Evolutionary conservation across 2,329 filamentous ascomycete species (phyloP), one percentile per base, ranked within the genome.

Genomic region (Claviceps paspali): DNA sequence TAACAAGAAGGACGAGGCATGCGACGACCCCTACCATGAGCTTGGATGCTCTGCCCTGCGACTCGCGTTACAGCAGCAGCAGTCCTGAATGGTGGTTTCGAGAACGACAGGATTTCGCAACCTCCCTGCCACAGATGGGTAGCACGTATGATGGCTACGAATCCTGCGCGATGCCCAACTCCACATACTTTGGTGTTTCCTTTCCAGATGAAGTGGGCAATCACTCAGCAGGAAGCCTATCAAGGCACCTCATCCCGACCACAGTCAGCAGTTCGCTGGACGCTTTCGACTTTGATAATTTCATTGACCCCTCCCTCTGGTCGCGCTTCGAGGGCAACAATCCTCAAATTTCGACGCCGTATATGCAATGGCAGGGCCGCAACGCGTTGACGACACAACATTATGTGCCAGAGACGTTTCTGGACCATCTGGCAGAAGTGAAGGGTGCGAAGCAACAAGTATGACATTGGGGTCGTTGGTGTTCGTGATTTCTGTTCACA

Each of bases 291-390:
- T 17, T 37, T 19, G 40, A 39, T 11, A 5, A 19, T 24, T 42
- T 32, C 28, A 40, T 43, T 29, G 41, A 38, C 36, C 41, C 41
- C 6, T 38, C 32, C 4, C 35, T 41, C 22, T 39, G 36, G 18
- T 34, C 37, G 10, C 6, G n/a, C 21, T 14, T 32, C 11, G 40
- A 36, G 15, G 26, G 19, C 15, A 21, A 29, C 5, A 32, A 18
- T 17, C 10, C 19, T 29, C 34, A 37, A 6, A 18, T 7, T 29
- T 19, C 21, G 15, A 10, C 11, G 14, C n/a, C 27, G 28, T 36
- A 34, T 21, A 29, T 36, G 22, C 29, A 27, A 15, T 41, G 36
- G 33, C 37, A 36, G 15, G 15, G 34, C 3, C 40, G 24, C 22
- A 28, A 38, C n/a, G 10, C 24, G 10, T 21, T 17, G 10, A 9